Conservation (phyloP, 2,329 filamentous ascomycete species). For the Incumbomyces lentus region DNA sequence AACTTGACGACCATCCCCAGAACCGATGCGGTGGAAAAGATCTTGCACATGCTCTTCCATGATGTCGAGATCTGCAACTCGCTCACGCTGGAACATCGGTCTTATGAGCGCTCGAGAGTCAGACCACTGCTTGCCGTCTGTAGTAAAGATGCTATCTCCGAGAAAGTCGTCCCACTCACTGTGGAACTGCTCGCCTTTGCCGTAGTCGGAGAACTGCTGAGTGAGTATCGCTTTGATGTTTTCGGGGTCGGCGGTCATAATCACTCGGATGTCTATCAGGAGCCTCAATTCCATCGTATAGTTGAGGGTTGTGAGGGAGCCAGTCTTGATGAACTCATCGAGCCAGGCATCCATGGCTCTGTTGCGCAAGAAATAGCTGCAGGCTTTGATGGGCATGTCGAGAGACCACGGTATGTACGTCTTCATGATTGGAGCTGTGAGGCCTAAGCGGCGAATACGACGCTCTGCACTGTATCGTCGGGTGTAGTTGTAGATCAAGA, state of each 20-base stretch:
- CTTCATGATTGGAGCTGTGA: constrained; percentile 26
- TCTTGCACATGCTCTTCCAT: constrained; percentile 72
- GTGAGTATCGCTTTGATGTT: constrained; percentile 89
- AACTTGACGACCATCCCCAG: constrained; percentile 37
- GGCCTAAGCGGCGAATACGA: constrained; percentile 26
- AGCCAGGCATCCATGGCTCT: constrained; percentile 4
- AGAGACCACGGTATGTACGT: constrained; percentile 29
- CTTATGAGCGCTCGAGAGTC: constrained; percentile 71
- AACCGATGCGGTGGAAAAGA: constrained; percentile 57
- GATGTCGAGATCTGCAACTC: constrained; percentile 69
- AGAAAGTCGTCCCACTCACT: constrained; percentile 66
- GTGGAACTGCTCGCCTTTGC: constrained; percentile 70
- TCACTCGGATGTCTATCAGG: constrained; percentile 36
- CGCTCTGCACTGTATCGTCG: constrained; percentile 24
- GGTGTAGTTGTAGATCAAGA: constrained; percentile 29
- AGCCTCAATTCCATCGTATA: constrained; percentile 6
- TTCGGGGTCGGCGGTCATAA: constrained; percentile 73
- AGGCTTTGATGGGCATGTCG: constrained; percentile 7
- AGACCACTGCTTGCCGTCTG: constrained; percentile 72
- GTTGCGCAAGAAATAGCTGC: constrained; percentile 2
- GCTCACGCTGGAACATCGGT: constrained; percentile 78
- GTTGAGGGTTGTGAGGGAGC: constrained; percentile 21
- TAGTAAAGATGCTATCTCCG: constrained; percentile 75
- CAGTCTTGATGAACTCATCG: constrained; percentile 8
- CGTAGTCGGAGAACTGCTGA: constrained; percentile 74